Evolutionary conservation across 768 basidiomycete genomes (phyloP).

Genomic region (Panus rudis): DNA sequence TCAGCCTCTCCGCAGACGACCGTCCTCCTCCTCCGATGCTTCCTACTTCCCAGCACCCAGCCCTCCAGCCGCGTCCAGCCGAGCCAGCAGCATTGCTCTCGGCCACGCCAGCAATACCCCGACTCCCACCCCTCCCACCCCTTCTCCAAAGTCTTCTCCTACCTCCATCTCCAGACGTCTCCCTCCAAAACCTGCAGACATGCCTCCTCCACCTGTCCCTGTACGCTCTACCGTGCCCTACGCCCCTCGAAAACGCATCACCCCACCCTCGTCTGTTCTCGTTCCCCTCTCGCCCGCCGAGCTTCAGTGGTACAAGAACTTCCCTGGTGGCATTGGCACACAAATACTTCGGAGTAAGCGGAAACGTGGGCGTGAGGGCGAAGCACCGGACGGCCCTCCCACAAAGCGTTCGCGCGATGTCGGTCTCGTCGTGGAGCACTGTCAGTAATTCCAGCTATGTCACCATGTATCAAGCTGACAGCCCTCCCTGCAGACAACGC

Average conservation of each 20-base stretch:
- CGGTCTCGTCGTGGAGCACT: conserved; percentile 69
- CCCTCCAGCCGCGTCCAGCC: background rate
- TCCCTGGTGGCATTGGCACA: conserved; percentile 47
- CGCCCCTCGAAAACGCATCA: conserved; percentile 53
- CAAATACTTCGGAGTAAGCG: conserved; percentile 43
- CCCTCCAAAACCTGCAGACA: conserved; percentile 2
- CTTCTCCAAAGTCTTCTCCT: conserved; percentile 4
- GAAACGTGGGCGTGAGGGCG: conserved; percentile 34
- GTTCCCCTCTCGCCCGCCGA: conserved; percentile 59
- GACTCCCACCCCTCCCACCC: conserved; percentile 5
- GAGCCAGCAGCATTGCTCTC: background rate
- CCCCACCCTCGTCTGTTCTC: conserved; percentile 56
- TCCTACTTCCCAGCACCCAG: conserved; percentile 14
- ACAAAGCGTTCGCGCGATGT: conserved; percentile 64
- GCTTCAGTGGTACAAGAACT: conserved; percentile 50
- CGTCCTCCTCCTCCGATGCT: conserved; percentile 18
- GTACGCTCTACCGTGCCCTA: conserved; percentile 41
- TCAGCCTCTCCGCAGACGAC: conserved; percentile 17
- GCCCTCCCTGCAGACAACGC: conserved; percentile 63
- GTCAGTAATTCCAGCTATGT: conserved; percentile 36
- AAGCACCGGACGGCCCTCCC: conserved; percentile 29
- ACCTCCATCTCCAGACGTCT: conserved; percentile 1
- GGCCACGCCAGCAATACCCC: conserved; percentile 3
- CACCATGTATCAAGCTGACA: background rate
- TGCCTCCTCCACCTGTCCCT: conserved; percentile 6